Base-by-base conservation (phyloP, 305 asterid genomes). In the Andrographis paniculata region DNA sequence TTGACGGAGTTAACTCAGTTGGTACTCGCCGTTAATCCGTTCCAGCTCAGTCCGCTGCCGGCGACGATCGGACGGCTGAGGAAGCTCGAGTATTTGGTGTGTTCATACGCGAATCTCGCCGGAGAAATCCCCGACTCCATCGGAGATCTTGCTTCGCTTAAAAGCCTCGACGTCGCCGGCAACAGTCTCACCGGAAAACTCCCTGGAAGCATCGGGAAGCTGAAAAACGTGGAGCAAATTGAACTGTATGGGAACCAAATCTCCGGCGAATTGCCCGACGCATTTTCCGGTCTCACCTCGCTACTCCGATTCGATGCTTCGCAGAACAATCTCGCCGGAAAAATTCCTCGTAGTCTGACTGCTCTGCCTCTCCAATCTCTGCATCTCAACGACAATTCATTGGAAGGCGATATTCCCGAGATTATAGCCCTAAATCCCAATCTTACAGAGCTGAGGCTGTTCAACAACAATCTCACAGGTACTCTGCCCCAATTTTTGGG, bases 111-210 rank as follows among this genome's bases (percentile, higher is more conserved):
- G 8, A 76, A 73, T 27, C 78, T 89, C 61, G 39, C 43, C 14
- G 98, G 96, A 14, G 41, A 58, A 4, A 71, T 89, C n/a, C 98
- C 96, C 0, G 74, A 67, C 3, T 80, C 95, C 17, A 68, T 89
- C 9, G 85, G 80, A 16, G 44, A 61, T 50, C 79, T 89, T 0
- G 59, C 17, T 2, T 78, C 82, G 2, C 42, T 82, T 6, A 72
- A 52, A 41, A 43, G 14, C 51, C 66, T 89, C 22, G 98, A 86
- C 48, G 53, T 86, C 5, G 62, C 94, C 9, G 8, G 2, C 5
- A 89, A 86, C 60, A 60, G 20, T 30, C 71, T 89, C 35, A 33
- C 66, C 20, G 98, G 96, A 11, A 53, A 59, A 35, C 66, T 89
- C 52, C 96, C 98, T n/a, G 68, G 44, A 21, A 67, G 65, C 59